Evolutionary conservation across 768 basidiomycete genomes (phyloP).

Genomic region (Hypsizygus marmoreus): DNA sequence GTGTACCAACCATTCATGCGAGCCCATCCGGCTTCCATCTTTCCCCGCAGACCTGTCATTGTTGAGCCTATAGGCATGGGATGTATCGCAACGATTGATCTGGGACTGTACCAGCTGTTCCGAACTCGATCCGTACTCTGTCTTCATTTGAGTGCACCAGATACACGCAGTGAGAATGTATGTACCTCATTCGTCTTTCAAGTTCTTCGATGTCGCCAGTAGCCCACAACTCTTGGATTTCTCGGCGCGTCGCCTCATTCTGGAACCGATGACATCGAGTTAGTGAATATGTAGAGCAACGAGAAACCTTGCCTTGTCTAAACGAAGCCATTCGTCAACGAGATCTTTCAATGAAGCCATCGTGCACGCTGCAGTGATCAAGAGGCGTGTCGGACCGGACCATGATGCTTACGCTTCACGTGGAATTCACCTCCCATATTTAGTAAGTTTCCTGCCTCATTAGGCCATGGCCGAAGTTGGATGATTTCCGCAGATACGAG

Average conservation of each 20-base stretch:
- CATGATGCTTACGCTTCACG: slow-evolving; percentile 10
- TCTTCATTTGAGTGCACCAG: no score
- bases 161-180: background rate
- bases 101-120: slow-evolving; percentile 68
- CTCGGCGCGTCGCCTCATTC: slow-evolving; percentile 52
- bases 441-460: slow-evolving; percentile 1
- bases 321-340: slow-evolving; percentile 39
- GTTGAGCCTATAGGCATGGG: slow-evolving; percentile 1
- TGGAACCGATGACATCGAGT: slow-evolving; percentile 21
- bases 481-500: no score
- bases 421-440: slow-evolving; percentile 1
- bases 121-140: slow-evolving; percentile 80
- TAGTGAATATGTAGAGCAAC: background rate
- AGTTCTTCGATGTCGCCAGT: slow-evolving; percentile 47
- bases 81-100: background rate
- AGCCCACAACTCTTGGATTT: slow-evolving; percentile 50
- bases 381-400: slow-evolving; percentile 1
- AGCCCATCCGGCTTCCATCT: slow-evolving; percentile 90
- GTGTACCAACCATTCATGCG: slow-evolving; percentile 71
- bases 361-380: background rate
- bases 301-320: slow-evolving; percentile 34
- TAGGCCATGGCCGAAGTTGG: no score
- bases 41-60: slow-evolving; percentile 65
- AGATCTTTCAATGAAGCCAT: slow-evolving; percentile 35
- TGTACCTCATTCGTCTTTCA: slow-evolving; percentile 57